Base-by-base conservation (phyloP, 208 protist species). In the Leptomonas pyrrhocoris region DNA sequence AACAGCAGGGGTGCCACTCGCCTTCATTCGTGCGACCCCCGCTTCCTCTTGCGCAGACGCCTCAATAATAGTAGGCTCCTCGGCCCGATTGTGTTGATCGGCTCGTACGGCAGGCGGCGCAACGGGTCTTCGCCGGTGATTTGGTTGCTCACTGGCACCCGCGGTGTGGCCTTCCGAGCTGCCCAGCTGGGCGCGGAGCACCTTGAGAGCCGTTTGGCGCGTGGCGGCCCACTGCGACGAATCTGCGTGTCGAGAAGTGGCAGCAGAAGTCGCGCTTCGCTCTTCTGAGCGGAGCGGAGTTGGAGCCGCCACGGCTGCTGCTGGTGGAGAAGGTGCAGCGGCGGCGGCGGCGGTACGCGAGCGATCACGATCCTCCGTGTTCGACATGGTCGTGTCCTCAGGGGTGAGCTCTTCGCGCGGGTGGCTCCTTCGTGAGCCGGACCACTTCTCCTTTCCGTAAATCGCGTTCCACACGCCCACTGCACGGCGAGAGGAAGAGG, bases 121-220 rank as follows among this genome's bases (percentile, higher is more conserved):
- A 38, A 13, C 13, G 23, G 21, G 13, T 38, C 21, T 48, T 18
- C 21, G n/a, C 31, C 1, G 48, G 13, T 45, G 9, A 4, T 8
- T 55, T 23, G 21, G n/a, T 43, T 40, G 13, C 53, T 25, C 30
- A 0, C 70, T 65, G 72, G 18, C 31, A n/a, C 7, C 9, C 19
- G 36, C 45, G 31, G 27, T 54, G 53, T 63, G 13, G 59, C 38
- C 36, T 16, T 57, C 18, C 31, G 63, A 58, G 15, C 25, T 45
- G 19, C 79, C 68, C 2, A 90, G 70, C 43, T 89, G 76, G 11
- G 72, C 68, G 8, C 80, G 78, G 2, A 93, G 68, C 49, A 77
- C 56, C 23, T 81, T 83, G 5, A 93, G 63, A 27, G 80, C 76
- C 0, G 51, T 77, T 28, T 80, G 70, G 12, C 77, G 81, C 12